phyloP scores from a whole-genome alignment of 2,329 filamentous ascomycete species.

The Septoria linicola region DNA sequence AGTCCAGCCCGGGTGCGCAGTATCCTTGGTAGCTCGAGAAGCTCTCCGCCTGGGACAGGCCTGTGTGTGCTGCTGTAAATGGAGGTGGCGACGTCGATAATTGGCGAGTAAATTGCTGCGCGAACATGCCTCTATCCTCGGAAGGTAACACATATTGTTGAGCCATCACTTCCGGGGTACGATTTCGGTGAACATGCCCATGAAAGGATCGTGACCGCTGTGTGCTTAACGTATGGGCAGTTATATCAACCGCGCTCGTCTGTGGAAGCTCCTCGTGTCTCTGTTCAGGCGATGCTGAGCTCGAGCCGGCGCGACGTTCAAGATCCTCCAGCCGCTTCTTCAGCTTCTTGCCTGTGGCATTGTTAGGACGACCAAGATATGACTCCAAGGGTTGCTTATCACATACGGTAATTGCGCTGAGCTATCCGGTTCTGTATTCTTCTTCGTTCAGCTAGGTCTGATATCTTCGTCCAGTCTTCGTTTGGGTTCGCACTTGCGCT shows the following conservation, averaged over 20 bases:
- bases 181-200: constrained; percentile 25
- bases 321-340: constrained; percentile 86
- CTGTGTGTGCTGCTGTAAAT: constrained; percentile 60
- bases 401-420: constrained; percentile 86
- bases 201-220: constrained; percentile 32
- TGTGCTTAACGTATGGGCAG: constrained; percentile 2
- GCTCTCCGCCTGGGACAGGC: constrained; percentile 64
- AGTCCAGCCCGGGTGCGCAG: constrained; percentile 42
- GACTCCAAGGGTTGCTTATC: background rate
- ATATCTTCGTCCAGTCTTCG: constrained; percentile 99
- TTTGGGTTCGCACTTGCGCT: constrained; percentile 91
- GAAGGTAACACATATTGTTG: constrained; percentile 36
- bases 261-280: constrained; percentile 54
- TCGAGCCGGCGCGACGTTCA: constrained; percentile 71
- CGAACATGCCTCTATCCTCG: constrained; percentile 66
- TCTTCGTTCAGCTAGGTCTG: constrained; percentile 88
- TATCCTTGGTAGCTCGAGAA: constrained; percentile 42
- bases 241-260: constrained; percentile 13
- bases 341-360: constrained; percentile 74
- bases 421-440: constrained; percentile 97
- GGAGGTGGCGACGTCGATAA: constrained; percentile 70
- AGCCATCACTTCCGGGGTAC: constrained; percentile 31
- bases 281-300: constrained; percentile 60
- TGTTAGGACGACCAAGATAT: constrained; percentile 25
- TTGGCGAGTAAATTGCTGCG: constrained; percentile 65